These are phyloP conservation scores for Wickerhamomyces bisporus DNA, from an alignment of 805 yeast species.

Conservation along the genomic window DNA sequence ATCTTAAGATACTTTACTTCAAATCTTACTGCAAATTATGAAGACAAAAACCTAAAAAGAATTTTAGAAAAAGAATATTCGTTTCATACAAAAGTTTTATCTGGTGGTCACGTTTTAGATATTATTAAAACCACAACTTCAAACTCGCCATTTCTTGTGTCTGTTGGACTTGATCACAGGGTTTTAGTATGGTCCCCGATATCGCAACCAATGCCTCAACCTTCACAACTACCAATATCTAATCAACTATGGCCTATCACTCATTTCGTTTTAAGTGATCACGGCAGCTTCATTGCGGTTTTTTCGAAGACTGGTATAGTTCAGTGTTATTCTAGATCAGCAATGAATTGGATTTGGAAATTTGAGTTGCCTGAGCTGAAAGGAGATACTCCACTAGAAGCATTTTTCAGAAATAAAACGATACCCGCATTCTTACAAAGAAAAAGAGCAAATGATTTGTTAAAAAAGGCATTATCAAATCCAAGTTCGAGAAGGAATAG, in stretches of 20 bases:
- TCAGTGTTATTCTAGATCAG: constrained; percentile 55
- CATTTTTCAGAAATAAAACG: constrained; percentile 57
- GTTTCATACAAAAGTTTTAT: constrained; percentile 35
- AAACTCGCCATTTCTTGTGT: constrained; percentile 54
- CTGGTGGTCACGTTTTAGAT: constrained; percentile 57
- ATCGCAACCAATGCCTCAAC: constrained; percentile 39
- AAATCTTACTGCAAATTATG: constrained; percentile 12
- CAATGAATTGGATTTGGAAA: constrained; percentile 56
- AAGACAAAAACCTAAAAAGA: constrained; percentile 15
- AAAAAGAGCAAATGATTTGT: constrained; percentile 21
- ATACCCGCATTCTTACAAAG: constrained; percentile 37
- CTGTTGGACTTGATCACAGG: constrained; percentile 70
- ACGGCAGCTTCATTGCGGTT: constrained; percentile 54
- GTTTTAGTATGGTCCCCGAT: constrained; percentile 73
- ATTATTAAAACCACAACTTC: constrained; percentile 57
- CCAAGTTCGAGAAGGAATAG: constrained; percentile 30
- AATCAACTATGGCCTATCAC: constrained; percentile 58
- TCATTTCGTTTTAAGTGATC: constrained; percentile 47
- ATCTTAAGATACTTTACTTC: constrained; percentile 36
- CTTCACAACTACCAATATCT: constrained; percentile 37
- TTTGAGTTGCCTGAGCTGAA: constrained; percentile 32
- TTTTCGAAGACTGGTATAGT: constrained; percentile 47
- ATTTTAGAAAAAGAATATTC: constrained; percentile 14
- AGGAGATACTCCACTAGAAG: constrained; percentile 39
- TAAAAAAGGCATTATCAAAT: constrained; percentile 8